These are phyloP conservation scores for Panaeolus cyanescens DNA, from an alignment of 768 basidiomycete species.

Conservation along the genomic window DNA sequence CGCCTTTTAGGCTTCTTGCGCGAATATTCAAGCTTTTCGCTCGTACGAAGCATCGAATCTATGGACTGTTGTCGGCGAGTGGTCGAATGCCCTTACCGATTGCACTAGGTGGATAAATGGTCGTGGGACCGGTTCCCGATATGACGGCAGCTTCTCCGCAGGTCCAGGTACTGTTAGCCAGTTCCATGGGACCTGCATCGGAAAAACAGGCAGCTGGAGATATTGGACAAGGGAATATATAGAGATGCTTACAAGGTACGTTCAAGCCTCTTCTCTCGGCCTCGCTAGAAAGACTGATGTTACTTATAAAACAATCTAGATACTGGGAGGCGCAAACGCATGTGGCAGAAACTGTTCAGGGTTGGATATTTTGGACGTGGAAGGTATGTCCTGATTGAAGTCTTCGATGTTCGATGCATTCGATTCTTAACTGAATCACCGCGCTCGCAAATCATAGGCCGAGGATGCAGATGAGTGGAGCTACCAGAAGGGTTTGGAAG, in stretches of 20 bases:
- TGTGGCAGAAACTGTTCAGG: conserved; percentile 69
- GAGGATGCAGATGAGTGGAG: conserved; percentile 79
- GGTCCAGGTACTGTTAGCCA: conserved; percentile 40
- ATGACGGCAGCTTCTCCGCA: conserved; percentile 61
- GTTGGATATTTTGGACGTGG: conserved; percentile 83
- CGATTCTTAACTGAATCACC: background rate
- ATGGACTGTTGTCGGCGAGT: conserved; percentile 82
- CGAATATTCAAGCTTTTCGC: conserved; percentile 42
- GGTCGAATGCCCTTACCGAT: conserved; percentile 73
- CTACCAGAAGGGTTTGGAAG: conserved; percentile 71
- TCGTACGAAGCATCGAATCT: conserved; percentile 54
- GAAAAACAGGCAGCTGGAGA: conserved; percentile 59
- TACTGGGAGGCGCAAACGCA: conserved; percentile 84
- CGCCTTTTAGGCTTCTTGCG: conserved; percentile 58
- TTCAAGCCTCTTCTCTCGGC: conserved; percentile 8
- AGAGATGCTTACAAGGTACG: conserved; percentile 60
- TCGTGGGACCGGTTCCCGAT: conserved; percentile 66
- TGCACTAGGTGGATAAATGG: conserved; percentile 84
- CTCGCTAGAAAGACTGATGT: background rate
- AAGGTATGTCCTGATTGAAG: conserved; percentile 51
- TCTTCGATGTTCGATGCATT: too few relatives aligned
- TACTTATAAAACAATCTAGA: conserved; percentile 27
- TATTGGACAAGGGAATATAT: conserved; percentile 67
- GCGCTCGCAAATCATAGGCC: conserved; percentile 32
- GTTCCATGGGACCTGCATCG: conserved; percentile 60